Evolutionary conservation across 768 basidiomycete genomes (phyloP).

Genomic region (Phlegmacium glaucopus): DNA sequence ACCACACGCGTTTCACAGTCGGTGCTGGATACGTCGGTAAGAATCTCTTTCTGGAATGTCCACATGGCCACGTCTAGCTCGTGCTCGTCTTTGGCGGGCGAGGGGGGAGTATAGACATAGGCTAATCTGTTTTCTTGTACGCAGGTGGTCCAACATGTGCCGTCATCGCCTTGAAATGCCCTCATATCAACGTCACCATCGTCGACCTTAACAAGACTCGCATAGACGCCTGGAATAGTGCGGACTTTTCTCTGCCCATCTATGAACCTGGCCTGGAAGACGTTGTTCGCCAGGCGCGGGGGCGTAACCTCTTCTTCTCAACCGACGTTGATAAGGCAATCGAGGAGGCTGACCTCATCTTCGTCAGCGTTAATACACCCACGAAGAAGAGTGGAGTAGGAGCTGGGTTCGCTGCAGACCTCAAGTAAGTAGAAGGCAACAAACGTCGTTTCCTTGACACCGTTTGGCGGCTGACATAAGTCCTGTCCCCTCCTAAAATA

Average conservation of each 20-base stretch:
- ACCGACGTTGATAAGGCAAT: slow-evolving; percentile 94
- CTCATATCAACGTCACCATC: slow-evolving; percentile 92
- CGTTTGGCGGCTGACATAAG: background rate
- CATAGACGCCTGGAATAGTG: slow-evolving; percentile 95
- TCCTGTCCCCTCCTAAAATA: slow-evolving; percentile 9
- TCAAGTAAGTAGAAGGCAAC: slow-evolving; percentile 65
- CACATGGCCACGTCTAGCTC: background rate
- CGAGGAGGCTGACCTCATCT: slow-evolving; percentile 94
- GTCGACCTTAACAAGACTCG: slow-evolving; percentile 95
- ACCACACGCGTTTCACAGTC: slow-evolving; percentile 39
- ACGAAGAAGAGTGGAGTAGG: slow-evolving; percentile 98
- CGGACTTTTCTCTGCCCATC: slow-evolving; percentile 84
- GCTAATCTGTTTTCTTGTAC: background rate
- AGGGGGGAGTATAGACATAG: no score
- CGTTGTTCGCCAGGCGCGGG: slow-evolving; percentile 84
- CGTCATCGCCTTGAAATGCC: slow-evolving; percentile 91
- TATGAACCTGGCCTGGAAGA: slow-evolving; percentile 96
- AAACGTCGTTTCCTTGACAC: slow-evolving; percentile 6
- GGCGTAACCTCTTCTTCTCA: slow-evolving; percentile 95
- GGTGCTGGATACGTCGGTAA: slow-evolving; percentile 93
- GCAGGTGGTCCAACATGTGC: slow-evolving; percentile 93
- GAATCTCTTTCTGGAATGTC: slow-evolving; percentile 17
- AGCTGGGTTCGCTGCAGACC: slow-evolving; percentile 96
- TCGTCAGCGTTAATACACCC: slow-evolving; percentile 97
- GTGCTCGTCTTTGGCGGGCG: no score